Percentiles rank a stretch among this genome's conserved stretches.
Conservation (phyloP, 2,329 filamentous ascomycete genomes). For the Exserohilum turcica region DNA sequence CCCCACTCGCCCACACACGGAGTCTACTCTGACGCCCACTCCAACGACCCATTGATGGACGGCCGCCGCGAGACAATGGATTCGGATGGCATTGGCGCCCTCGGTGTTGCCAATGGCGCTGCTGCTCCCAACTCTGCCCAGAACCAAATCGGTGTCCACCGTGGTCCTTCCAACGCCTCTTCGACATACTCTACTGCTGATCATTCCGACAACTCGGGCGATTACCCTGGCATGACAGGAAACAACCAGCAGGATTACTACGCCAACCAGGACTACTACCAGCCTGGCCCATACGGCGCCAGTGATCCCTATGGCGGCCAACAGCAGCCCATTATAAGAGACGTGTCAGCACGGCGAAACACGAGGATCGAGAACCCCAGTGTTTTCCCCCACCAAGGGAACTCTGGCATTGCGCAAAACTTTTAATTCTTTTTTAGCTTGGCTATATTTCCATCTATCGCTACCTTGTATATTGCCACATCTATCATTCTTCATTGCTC, state of each 20-base stretch:
- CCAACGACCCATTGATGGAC: slow-evolving; percentile 67
- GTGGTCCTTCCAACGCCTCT: slow-evolving; percentile 92
- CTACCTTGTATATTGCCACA: slow-evolving; percentile 27
- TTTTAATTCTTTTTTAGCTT: slow-evolving; percentile 62
- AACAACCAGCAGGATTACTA: slow-evolving; percentile 59
- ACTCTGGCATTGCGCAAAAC: slow-evolving; percentile 94
- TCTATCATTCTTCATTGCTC: slow-evolving; percentile 7
- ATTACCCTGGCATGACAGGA: slow-evolving; percentile 55
- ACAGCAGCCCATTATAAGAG: slow-evolving; percentile 81
- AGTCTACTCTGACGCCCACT: slow-evolving; percentile 69
- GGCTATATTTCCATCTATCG: slow-evolving; percentile 9
- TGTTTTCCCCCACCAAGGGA: slow-evolving; percentile 86
- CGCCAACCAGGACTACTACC: slow-evolving; percentile 61
- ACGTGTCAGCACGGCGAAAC: slow-evolving; percentile 89
- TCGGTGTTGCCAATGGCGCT: slow-evolving; percentile 59
- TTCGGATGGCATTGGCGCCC: slow-evolving; percentile 80
- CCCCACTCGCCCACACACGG: slow-evolving; percentile 68
- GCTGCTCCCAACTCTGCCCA: slow-evolving; percentile 65
- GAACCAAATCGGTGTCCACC: slow-evolving; percentile 71
- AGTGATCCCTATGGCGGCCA: slow-evolving; percentile 59
- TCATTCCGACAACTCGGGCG: slow-evolving; percentile 68
- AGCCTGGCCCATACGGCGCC: slow-evolving; percentile 60
- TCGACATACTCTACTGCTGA: slow-evolving; percentile 88
- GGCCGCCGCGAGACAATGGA: slow-evolving; percentile 61
- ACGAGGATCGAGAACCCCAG: slow-evolving; percentile 91